phyloP scores from a whole-genome alignment of 805 yeast species.

The Teunomyces stri region DNA sequence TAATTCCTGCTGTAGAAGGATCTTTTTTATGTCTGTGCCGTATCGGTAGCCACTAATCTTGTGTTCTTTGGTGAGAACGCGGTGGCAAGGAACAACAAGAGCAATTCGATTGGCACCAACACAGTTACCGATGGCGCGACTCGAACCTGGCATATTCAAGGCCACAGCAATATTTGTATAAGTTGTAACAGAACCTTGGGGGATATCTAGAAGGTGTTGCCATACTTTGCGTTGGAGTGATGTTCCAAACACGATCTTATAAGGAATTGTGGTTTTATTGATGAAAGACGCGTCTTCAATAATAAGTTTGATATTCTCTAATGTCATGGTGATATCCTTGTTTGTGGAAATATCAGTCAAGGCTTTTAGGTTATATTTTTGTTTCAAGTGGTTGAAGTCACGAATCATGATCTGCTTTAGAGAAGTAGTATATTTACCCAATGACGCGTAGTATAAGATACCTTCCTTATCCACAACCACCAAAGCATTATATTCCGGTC shows the following conservation, averaged over 20 bases:
- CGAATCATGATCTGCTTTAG: slow-evolving; percentile 9
- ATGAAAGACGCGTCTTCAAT: slow-evolving; percentile 12
- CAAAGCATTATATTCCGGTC: slow-evolving; percentile 10
- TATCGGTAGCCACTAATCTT: slow-evolving; percentile 38
- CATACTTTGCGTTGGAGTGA: slow-evolving; percentile 37
- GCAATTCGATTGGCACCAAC: slow-evolving; percentile 41
- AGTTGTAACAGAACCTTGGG: slow-evolving; percentile 26
- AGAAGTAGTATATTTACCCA: slow-evolving; percentile 11
- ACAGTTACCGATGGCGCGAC: slow-evolving; percentile 41
- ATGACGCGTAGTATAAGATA: slow-evolving; percentile 18
- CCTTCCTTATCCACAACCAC: slow-evolving; percentile 17
- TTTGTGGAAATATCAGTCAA: not conserved
- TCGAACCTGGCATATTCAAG: slow-evolving; percentile 26
- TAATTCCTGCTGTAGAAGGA: slow-evolving; percentile 17
- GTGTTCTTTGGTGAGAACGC: slow-evolving; percentile 31
- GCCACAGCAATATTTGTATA: slow-evolving; percentile 31
- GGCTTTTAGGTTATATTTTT: slow-evolving; percentile 1
- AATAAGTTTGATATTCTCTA: slow-evolving; percentile 8
- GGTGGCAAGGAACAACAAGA: slow-evolving; percentile 43
- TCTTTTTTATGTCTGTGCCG: slow-evolving; percentile 33
- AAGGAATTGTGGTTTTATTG: slow-evolving; percentile 14
- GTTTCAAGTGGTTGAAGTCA: slow-evolving; percentile 11
- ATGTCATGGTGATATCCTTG: slow-evolving; percentile 6
- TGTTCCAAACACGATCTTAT: slow-evolving; percentile 37
- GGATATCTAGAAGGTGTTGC: slow-evolving; percentile 23